Conservation (phyloP, 2,329 filamentous ascomycete species). For the Botrytis sinoallii region DNA sequence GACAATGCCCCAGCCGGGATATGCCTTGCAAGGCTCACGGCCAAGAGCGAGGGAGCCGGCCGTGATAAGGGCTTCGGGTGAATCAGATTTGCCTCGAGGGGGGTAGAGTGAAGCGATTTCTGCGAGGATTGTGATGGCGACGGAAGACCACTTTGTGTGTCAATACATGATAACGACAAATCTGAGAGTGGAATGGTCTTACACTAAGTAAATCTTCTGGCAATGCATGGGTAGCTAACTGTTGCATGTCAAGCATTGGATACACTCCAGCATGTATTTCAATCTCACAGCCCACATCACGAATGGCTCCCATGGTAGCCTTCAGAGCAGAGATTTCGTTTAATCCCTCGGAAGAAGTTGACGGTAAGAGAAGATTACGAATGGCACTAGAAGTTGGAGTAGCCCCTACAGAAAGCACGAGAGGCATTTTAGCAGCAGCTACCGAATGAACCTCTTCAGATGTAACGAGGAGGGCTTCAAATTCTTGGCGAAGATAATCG, state of each 20-base stretch:
- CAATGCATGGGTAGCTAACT: conserved; percentile 67
- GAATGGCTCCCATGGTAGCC: conserved; percentile 41
- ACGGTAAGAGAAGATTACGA: conserved; percentile 50
- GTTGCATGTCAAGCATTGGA: conserved; percentile 73
- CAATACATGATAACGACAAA: conserved; percentile 20
- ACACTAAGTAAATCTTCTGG: conserved; percentile 34
- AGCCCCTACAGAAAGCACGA: conserved; percentile 68
- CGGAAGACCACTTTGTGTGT: conserved; percentile 43
- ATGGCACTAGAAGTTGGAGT: conserved; percentile 70
- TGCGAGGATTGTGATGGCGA: conserved; percentile 66
- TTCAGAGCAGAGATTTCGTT: conserved; percentile 42
- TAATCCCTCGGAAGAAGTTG: conserved; percentile 30
- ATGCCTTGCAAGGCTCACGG: conserved; percentile 68
- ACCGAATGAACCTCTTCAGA: conserved; percentile 38
- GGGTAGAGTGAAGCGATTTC: conserved; percentile 70
- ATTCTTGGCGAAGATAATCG: conserved; percentile 56
- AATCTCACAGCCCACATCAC: conserved; percentile 45
- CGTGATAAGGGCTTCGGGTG: conserved; percentile 64
- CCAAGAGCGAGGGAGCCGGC: conserved; percentile 69
- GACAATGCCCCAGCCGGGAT: conserved; percentile 68
- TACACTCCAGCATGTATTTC: conserved; percentile 78
- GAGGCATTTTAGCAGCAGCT: conserved; percentile 24
- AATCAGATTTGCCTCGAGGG: conserved; percentile 47
- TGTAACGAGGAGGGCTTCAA: conserved; percentile 51
- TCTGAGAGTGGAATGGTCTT: neutral